Evolutionary conservation across 2,329 filamentous ascomycete genomes (phyloP), one percentile per base, ranked within the genome.

Genomic region (Talaromyces sp.): DNA sequence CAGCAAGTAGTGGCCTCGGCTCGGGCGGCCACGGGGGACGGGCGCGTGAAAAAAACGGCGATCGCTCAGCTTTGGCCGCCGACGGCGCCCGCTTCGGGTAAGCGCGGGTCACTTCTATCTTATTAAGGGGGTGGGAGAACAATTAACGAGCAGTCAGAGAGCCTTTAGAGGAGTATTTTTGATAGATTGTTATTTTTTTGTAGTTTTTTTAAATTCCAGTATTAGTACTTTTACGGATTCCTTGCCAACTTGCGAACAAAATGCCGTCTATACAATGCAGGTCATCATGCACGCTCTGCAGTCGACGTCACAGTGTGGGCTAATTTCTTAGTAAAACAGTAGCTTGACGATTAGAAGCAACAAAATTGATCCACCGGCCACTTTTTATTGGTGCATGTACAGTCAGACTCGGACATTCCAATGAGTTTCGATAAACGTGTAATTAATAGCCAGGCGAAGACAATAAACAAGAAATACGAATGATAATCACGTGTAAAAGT

Each of bases 1-100:
- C 44, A 47, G 44, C 44, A 55, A 19, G 52, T 22, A 8, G 30
- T n/a, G 39, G 53, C 53, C 58, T 51, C 53, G 58, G 58, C 53
- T 57, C 15, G 36, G 44, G 44, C 17, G 36, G 55, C n/a, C 7
- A 22, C 28, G 55, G 25, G 44, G 25, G 58, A 15, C 33, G 10
- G 42, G 53, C 58, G 58, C 58, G 58, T 60, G 58, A 49, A 56
- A 56, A 55, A 42, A 42, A 47, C 44, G 22, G 44, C 44, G 42
- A 47, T 47, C 42, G n/a, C n/a, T 22, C 44, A 19, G 44, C 44
- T 19, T 17, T 25, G 44, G 10, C n/a, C n/a, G 25, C 44, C 44
- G 19, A 8, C 13, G 11, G n/a, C 44, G n/a, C 44, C 44, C 44
- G 44, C n/a, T 47, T 47, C 22, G n/a, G 44, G 44, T 47, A 25